Evolutionary conservation across 192 early-diverging fungal species (phyloP), one percentile per base, ranked within the genome.

Genomic region (Backusella tarrabulga): DNA sequence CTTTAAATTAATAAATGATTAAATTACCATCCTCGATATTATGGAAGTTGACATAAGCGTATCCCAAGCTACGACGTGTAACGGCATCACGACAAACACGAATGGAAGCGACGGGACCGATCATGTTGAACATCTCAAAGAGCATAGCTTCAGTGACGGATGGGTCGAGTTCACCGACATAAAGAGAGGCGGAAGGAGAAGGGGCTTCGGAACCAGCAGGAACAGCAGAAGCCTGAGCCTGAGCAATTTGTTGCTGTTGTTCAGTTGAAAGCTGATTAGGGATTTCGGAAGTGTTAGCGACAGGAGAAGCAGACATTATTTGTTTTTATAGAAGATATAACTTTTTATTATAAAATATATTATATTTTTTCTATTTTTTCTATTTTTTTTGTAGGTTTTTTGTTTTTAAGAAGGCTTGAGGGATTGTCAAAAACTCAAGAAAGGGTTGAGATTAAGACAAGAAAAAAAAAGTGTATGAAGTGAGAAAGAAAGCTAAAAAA

Each of bases 11-110:
- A 44, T 44, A 54, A 0, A 40, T 38, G 21, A 40, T 11, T n/a
- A 35, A 32, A 78, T 74, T 78, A 88, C 87, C 89, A 84, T 99
- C 97, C 67, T 88, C 80, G 52, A 90, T 88, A 87, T 94, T 94
- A 87, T 96, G 94, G 90, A 92, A 99, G 93, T 99, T 99, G 84
- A 99, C 97, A 87, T 99, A 99, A 74, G 95, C 96, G 84, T 99
- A 99, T 50, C 97, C 97, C 76, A 99, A 88, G 76, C 92, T 93
- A 83, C 96, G 94, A 74, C 97, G 93, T 76, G 97, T 99, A 74
- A 98, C 95, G 60, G 96, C 94, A 86, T 99, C 98, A 79, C 98
- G 90, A 87, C 98, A 99, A 68, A 99, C 97, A 86, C 98, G 95
- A 80, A 99, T 98, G 77, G 93, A 95, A 69, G 97, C 94, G 81